Percentiles rank a stretch among this genome's conserved stretches.
phyloP scores from a whole-genome alignment of 352 stramenopile species.

The Pythium biforme region DNA sequence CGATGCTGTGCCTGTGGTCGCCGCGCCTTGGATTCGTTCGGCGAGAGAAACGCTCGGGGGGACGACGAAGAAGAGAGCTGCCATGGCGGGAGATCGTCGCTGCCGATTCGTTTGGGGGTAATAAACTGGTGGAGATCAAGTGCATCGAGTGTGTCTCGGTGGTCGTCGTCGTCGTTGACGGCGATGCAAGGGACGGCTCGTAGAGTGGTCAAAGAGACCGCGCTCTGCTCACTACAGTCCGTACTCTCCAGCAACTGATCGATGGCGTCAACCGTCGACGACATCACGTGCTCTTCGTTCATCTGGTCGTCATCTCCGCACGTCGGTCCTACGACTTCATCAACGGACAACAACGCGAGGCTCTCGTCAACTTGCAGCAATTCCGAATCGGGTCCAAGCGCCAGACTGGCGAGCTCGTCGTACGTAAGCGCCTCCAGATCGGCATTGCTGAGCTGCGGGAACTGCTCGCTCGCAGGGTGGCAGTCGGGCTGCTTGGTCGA shows the following conservation, averaged over 20 bases:
- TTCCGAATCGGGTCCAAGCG: slow-evolving; percentile 19
- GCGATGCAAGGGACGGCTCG: neutral
- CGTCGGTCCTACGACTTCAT: slow-evolving; percentile 2
- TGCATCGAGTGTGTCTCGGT: neutral
- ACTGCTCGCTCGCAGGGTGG: slow-evolving; percentile 20
- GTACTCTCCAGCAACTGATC: neutral
- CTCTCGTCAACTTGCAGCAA: slow-evolving; percentile 24
- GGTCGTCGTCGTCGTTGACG: neutral
- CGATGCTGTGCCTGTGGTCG: neutral
- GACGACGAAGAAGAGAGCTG: neutral
- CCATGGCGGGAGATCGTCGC: slow-evolving; percentile 2
- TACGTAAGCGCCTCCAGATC: slow-evolving; percentile 29
- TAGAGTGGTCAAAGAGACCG: neutral
- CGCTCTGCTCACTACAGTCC: neutral
- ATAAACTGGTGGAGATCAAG: slow-evolving; percentile 9
- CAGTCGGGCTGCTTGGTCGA: slow-evolving; percentile 1
- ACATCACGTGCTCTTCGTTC: neutral
- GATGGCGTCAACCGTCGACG: neutral
- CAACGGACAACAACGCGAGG: slow-evolving; percentile 6
- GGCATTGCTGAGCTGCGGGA: slow-evolving; percentile 25
- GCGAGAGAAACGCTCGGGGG: slow-evolving; percentile 15
- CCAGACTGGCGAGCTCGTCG: slow-evolving; percentile 22
- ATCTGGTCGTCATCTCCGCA: neutral
- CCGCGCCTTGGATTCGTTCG: slow-evolving; percentile 17
- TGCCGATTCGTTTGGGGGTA: slow-evolving; percentile 1